A percentile compares a stretch with the other conserved stretches of the same genome.
phyloP scores from a whole-genome alignment of 1,284 basidiomycete genomes.

The Xerocomus minutiporus region DNA sequence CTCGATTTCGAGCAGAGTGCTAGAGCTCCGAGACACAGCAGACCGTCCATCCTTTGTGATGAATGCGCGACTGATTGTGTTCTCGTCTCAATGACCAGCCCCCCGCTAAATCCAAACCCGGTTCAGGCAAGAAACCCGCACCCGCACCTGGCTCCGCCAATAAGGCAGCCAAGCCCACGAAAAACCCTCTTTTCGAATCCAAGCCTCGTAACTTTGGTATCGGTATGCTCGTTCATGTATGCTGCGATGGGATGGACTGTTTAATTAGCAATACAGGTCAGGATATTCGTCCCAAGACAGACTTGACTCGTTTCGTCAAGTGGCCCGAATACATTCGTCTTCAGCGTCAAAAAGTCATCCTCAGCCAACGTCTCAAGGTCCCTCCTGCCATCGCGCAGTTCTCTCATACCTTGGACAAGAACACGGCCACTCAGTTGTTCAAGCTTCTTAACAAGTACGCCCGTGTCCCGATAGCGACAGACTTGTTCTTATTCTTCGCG shows the following conservation, averaged over 20 bases:
- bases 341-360: slow-evolving; percentile 98
- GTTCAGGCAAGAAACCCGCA: slow-evolving; percentile 75
- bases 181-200: slow-evolving; percentile 97
- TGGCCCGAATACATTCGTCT: slow-evolving; percentile 99
- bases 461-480: not conserved
- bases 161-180: slow-evolving; percentile 73
- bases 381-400: slow-evolving; percentile 98
- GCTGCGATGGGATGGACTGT: fast-evolving
- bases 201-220: slow-evolving; percentile 92
- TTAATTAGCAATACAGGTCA: slow-evolving; percentile 57
- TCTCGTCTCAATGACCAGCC: slow-evolving; percentile 89
- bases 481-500: not conserved
- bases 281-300: slow-evolving; percentile 87
- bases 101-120: slow-evolving; percentile 57
- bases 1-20: slow-evolving; percentile 27
- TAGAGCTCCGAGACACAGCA: slow-evolving; percentile 72
- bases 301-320: slow-evolving; percentile 98
- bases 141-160: slow-evolving; percentile 70
- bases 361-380: slow-evolving; percentile 97
- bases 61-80: slow-evolving; percentile 45
- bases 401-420: slow-evolving; percentile 98
- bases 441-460: slow-evolving; percentile 92
- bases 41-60: slow-evolving; percentile 29
- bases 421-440: slow-evolving; percentile 98
- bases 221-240: slow-evolving; percentile 50